phyloP scores from a whole-genome alignment of 1,284 basidiomycete species.

The Wolfiporia cocos region DNA sequence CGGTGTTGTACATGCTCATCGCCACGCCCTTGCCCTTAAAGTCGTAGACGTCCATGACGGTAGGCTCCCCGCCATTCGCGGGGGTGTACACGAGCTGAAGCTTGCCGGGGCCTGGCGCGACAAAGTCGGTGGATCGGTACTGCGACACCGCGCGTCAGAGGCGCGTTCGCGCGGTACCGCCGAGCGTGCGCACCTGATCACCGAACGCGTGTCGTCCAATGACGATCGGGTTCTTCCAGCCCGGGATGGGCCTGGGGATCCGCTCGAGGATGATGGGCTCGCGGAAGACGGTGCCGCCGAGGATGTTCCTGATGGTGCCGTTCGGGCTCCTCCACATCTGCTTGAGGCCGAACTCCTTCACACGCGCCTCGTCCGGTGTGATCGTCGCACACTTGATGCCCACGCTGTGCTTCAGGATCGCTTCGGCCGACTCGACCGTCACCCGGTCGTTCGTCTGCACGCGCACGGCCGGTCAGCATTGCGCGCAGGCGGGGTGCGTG shows the following conservation, averaged over 20 bases:
- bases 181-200: constrained; percentile 65
- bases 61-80: constrained; percentile 56
- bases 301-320: constrained; percentile 95
- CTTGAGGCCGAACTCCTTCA: constrained; percentile 94
- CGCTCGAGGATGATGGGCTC: constrained; percentile 93
- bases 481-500: too few relatives aligned
- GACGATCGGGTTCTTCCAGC: constrained; percentile 95
- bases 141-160: constrained; percentile 21
- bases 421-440: constrained; percentile 90
- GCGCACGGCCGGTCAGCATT: too few relatives aligned
- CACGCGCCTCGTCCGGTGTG: constrained; percentile 95
- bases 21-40: constrained; percentile 89
- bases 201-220: constrained; percentile 98
- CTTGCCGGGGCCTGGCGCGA: constrained; percentile 86
- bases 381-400: constrained; percentile 98
- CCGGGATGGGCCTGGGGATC: constrained; percentile 91
- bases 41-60: constrained; percentile 79
- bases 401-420: constrained; percentile 85
- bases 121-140: constrained; percentile 89
- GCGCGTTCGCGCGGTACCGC: neutral
- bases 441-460: constrained; percentile 90
- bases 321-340: constrained; percentile 98
- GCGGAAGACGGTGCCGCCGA: constrained; percentile 97
- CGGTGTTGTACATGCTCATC: constrained; percentile 94
- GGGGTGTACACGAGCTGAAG: constrained; percentile 87